Evolutionary conservation across 176 grass and related monocot genomes (phyloP).

Genomic region (Raddia guianensis): DNA sequence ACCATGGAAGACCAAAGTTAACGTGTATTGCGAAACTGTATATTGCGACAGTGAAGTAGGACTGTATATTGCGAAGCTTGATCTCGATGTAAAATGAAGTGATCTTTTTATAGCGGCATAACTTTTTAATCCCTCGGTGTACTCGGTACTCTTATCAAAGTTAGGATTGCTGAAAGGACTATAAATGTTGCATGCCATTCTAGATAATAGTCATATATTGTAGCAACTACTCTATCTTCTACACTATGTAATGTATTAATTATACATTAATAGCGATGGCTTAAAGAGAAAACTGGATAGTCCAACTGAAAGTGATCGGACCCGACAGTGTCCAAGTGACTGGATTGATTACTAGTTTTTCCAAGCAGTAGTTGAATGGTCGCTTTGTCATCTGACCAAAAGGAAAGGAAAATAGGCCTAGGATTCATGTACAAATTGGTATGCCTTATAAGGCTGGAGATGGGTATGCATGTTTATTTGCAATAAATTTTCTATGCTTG

Average conservation of each 20-base stretch:
- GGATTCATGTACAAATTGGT: not conserved
- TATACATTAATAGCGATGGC: not conserved
- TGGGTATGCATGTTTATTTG: too few species aligned
- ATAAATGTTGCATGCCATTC: not conserved
- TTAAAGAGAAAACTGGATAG: not conserved
- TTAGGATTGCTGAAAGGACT: not conserved
- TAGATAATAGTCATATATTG: not conserved
- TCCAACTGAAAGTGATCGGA: not conserved
- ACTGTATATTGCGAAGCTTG: too few species aligned
- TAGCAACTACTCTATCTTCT: not conserved
- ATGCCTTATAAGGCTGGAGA: not conserved
- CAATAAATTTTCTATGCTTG: too few species aligned
- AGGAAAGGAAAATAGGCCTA: not conserved
- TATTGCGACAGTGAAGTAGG: too few species aligned
- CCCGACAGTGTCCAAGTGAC: not conserved
- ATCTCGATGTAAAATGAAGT: too few species aligned
- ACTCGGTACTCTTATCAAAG: not conserved
- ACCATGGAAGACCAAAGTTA: too few species aligned
- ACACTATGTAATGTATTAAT: not conserved
- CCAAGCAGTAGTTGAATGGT: not conserved
- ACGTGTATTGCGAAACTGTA: too few species aligned
- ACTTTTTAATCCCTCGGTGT: not conserved
- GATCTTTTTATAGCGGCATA: not conserved
- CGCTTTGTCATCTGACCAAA: not conserved
- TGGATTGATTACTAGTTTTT: not conserved